phyloP scores from a whole-genome alignment of 2,329 filamentous ascomycete genomes.

The Phaeophleospora eucalypticola region DNA sequence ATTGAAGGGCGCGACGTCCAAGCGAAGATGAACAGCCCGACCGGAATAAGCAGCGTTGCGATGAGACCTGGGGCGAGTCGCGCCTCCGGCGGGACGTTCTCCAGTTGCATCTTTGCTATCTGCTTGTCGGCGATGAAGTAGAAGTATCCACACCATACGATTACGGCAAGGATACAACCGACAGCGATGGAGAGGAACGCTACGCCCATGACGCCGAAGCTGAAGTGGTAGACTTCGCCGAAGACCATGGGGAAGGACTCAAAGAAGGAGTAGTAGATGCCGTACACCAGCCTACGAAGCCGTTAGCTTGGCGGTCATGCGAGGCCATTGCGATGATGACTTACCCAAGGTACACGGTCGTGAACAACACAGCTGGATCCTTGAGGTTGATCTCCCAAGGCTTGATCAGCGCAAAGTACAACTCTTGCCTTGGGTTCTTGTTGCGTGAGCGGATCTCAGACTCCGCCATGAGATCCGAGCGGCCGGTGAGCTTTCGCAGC shows the following conservation, averaged over 20 bases:
- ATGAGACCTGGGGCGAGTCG: slow-evolving; percentile 31
- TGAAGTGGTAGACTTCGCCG: slow-evolving; percentile 57
- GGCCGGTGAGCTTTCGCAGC: slow-evolving; percentile 51
- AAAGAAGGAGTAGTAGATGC: slow-evolving; percentile 59
- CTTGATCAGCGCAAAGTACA: slow-evolving; percentile 55
- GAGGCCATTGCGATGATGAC: neutral
- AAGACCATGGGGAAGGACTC: slow-evolving; percentile 66
- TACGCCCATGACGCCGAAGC: slow-evolving; percentile 31
- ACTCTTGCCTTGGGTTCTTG: neutral
- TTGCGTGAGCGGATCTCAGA: slow-evolving; percentile 49
- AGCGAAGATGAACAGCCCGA: slow-evolving; percentile 34
- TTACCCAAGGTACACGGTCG: slow-evolving; percentile 54
- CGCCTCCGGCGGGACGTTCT: slow-evolving; percentile 25
- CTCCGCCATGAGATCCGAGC: slow-evolving; percentile 53
- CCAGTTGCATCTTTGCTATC: slow-evolving; percentile 24
- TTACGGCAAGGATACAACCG: slow-evolving; percentile 23
- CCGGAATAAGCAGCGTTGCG: slow-evolving; percentile 26
- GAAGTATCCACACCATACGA: slow-evolving; percentile 33
- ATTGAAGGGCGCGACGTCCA: slow-evolving; percentile 24
- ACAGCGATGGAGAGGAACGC: slow-evolving; percentile 46
- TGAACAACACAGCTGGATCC: slow-evolving; percentile 57
- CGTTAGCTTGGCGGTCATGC: neutral
- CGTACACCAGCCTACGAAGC: slow-evolving; percentile 39
- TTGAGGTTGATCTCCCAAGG: slow-evolving; percentile 48
- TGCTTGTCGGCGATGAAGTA: slow-evolving; percentile 19